A percentile compares a stretch with the other conserved stretches of the same genome.
Conservation (phyloP, 768 basidiomycete genomes). For the Lactifluus volemus region DNA sequence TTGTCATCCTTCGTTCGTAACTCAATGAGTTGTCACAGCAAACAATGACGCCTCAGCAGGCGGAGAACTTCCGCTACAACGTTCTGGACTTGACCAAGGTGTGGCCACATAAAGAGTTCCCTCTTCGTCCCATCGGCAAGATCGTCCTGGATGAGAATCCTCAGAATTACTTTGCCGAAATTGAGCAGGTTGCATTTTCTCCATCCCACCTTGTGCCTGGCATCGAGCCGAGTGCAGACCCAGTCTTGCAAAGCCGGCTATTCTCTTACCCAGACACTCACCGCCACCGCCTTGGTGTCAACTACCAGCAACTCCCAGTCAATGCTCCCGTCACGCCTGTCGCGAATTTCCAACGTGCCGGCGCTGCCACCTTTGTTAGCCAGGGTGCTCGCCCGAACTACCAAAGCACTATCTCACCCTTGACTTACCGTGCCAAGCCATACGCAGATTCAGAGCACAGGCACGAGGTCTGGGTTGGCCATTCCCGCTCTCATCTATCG, state of each 20-base stretch:
- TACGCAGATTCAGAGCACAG: conserved; percentile 26
- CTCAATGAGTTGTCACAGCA: conserved; percentile 39
- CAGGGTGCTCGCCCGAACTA: conserved; percentile 87
- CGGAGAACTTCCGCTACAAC: conserved; percentile 85
- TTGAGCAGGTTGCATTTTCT: conserved; percentile 87
- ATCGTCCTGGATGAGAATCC: conserved; percentile 72
- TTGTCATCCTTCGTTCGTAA: neutral
- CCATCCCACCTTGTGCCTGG: conserved; percentile 85
- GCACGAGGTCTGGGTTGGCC: conserved; percentile 73
- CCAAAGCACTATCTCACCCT: conserved; percentile 65
- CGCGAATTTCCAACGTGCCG: conserved; percentile 92
- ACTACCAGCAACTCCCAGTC: conserved; percentile 83
- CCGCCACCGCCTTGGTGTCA: conserved; percentile 71
- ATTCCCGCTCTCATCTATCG: conserved; percentile 58
- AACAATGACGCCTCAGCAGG: conserved; percentile 90
- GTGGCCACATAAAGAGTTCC: conserved; percentile 83
- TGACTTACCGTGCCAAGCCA: conserved; percentile 49
- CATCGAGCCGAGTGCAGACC: conserved; percentile 85
- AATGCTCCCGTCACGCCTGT: conserved; percentile 69
- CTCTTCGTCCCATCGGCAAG: conserved; percentile 83
- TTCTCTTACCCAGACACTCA: conserved; percentile 94
- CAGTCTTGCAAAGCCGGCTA: conserved; percentile 83
- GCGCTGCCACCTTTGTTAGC: conserved; percentile 54
- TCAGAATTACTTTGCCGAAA: conserved; percentile 89
- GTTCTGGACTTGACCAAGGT: conserved; percentile 87